Evolutionary conservation across 768 basidiomycete genomes (phyloP).

Genomic region (Phlebiopsis flavidoalba): DNA sequence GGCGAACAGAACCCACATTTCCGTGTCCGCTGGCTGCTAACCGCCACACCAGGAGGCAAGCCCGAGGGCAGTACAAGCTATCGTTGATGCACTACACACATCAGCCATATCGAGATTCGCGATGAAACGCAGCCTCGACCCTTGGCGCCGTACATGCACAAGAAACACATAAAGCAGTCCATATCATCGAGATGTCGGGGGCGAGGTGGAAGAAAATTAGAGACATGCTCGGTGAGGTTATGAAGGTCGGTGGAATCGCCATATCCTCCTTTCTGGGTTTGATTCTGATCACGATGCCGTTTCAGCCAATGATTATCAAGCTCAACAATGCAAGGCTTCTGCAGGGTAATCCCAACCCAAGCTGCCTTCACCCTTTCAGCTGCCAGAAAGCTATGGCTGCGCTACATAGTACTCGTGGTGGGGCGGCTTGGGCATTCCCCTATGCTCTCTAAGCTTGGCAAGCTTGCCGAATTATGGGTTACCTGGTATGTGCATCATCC

Average conservation of each 20-base stretch:
- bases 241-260: constrained; percentile 48
- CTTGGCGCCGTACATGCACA: constrained; percentile 79
- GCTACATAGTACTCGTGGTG: constrained; percentile 23
- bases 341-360: constrained; percentile 44
- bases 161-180: constrained; percentile 83
- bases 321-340: constrained; percentile 38
- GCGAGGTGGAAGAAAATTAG: constrained; percentile 60
- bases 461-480: constrained; percentile 82
- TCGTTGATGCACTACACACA: constrained; percentile 96
- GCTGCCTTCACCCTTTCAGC: constrained; percentile 61
- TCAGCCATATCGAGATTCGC: constrained; percentile 91
- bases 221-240: constrained; percentile 62
- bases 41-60: constrained; percentile 88
- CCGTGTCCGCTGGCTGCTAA: constrained; percentile 87
- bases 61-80: constrained; percentile 82
- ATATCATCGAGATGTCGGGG: constrained; percentile 70
- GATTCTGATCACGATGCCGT: constrained; percentile 8
- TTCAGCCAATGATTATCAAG: constrained; percentile 31
- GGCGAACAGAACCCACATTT: constrained; percentile 93
- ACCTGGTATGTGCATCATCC: constrained; percentile 54
- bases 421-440: constrained; percentile 46
- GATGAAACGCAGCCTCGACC: constrained; percentile 88
- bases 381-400: constrained; percentile 40
- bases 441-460: constrained; percentile 45
- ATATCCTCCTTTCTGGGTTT: background rate